These are phyloP conservation scores for Xylaria multiplex DNA, from an alignment of 2,329 filamentous ascomycete genomes.

Conservation along the genomic window DNA sequence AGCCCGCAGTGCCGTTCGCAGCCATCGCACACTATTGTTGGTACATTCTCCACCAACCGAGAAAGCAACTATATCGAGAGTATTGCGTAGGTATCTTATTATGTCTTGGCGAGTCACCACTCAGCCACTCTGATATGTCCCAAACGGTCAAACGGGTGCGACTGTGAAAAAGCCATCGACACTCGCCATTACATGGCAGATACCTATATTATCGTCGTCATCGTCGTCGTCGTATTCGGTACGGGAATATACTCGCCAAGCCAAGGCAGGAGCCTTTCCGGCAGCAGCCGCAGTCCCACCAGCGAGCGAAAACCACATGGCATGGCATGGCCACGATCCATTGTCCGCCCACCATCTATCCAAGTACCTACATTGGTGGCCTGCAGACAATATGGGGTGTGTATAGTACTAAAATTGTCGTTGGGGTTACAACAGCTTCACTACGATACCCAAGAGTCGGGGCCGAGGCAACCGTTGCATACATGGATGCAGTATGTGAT, in stretches of 20 bases:
- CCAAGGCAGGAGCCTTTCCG: conserved; percentile 22
- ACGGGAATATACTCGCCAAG: conserved; percentile 31
- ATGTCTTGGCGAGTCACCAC: conserved; percentile 4
- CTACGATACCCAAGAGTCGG: conserved; percentile 1
- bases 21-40: neutral
- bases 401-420: conserved; percentile 19
- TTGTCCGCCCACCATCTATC: conserved; percentile 1
- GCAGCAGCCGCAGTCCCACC: conserved; percentile 37
- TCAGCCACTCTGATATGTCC: neutral
- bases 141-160: conserved; percentile 1
- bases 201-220: conserved; percentile 1
- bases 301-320: conserved; percentile 33
- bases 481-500: conserved; percentile 30
- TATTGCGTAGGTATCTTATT: conserved; percentile 5
- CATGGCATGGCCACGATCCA: conserved; percentile 31
- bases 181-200: neutral
- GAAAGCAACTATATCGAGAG: conserved; percentile 12
- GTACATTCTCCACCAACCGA: conserved; percentile 3
- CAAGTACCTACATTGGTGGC: conserved; percentile 11
- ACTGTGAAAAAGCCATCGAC: conserved; percentile 6
- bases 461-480: conserved; percentile 26
- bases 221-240: conserved; percentile 19
- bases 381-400: conserved; percentile 25
- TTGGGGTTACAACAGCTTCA: conserved; percentile 20
- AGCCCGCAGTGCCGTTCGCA: neutral